phyloP scores from a whole-genome alignment of 768 basidiomycete species.

The Baorangia bicolor region DNA sequence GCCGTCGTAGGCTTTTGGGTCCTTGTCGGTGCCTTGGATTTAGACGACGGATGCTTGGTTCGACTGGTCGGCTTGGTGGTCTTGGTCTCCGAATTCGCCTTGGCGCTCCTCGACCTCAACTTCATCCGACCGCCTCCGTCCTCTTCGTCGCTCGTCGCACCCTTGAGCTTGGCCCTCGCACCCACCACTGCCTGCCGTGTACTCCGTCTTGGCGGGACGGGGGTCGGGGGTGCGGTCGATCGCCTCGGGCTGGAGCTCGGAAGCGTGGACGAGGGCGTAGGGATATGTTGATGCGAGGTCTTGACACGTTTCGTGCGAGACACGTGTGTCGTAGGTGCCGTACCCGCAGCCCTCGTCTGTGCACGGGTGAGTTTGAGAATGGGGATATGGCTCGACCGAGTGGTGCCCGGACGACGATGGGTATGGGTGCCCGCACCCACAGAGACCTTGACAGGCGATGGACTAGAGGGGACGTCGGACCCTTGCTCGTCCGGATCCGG shows the following conservation, averaged over 20 bases:
- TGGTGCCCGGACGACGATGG: slow-evolving; percentile 1
- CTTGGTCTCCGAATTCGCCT: slow-evolving; percentile 5
- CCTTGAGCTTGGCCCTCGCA: slow-evolving; percentile 10
- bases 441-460: slow-evolving; percentile 33
- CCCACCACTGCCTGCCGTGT: slow-evolving; percentile 24
- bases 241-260: slow-evolving; percentile 1
- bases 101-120: slow-evolving; percentile 18
- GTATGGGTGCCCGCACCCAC: not conserved
- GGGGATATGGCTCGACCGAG: not conserved
- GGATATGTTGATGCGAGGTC: slow-evolving; percentile 21
- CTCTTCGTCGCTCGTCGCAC: slow-evolving; percentile 9
- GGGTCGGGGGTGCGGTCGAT: slow-evolving; percentile 18
- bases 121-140: slow-evolving; percentile 12
- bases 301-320: slow-evolving; percentile 18
- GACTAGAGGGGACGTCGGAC: slow-evolving; percentile 23
- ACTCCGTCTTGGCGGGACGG: slow-evolving; percentile 25
- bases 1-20: slow-evolving; percentile 2
- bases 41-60: slow-evolving; percentile 14
- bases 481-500: slow-evolving; percentile 10
- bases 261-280: slow-evolving; percentile 27
- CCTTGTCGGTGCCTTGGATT: slow-evolving; percentile 8
- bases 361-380: slow-evolving; percentile 9
- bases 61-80: not conserved
- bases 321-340: not conserved
- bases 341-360: slow-evolving; percentile 13